phyloP scores from a whole-genome alignment of 257 asterid genomes.

The Mitragyna speciosa region DNA sequence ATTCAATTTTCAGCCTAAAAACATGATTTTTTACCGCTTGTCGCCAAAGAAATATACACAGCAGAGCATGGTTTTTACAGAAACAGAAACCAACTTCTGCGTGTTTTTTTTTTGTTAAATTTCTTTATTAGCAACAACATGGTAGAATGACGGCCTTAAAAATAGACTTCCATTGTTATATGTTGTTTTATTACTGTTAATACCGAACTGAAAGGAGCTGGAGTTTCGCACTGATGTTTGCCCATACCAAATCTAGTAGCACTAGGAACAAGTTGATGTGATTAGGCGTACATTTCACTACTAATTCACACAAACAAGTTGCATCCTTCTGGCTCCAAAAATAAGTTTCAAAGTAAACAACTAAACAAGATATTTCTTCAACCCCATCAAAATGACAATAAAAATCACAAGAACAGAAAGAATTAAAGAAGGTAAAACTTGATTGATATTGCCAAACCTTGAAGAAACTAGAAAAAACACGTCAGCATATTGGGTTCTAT shows the following conservation, averaged over 20 bases:
- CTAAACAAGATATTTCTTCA: not conserved
- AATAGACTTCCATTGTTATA: too few species aligned
- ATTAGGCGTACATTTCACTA: not conserved
- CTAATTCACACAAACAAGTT: not conserved
- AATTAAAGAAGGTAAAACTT: not conserved
- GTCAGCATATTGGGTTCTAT: not conserved
- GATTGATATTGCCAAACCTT: not conserved
- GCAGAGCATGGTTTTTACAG: not conserved
- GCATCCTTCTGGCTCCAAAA: not conserved
- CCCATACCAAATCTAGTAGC: not conserved
- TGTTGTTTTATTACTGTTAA: too few species aligned
- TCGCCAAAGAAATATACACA: too few species aligned
- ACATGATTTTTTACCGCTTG: not conserved
- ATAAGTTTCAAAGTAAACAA: not conserved
- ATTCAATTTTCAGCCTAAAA: not conserved
- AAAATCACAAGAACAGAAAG: not conserved
- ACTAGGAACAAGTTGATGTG: not conserved
- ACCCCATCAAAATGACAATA: not conserved
- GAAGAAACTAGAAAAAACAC: not conserved
- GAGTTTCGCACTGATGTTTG: not conserved
- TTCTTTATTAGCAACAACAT: too few species aligned
- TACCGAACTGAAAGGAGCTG: not conserved
- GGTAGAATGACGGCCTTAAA: too few species aligned
- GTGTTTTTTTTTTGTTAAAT: not conserved
- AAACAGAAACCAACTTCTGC: not conserved